phyloP scores from a whole-genome alignment of 192 early-diverging fungal genomes.

The Obelidium mucronatum region DNA sequence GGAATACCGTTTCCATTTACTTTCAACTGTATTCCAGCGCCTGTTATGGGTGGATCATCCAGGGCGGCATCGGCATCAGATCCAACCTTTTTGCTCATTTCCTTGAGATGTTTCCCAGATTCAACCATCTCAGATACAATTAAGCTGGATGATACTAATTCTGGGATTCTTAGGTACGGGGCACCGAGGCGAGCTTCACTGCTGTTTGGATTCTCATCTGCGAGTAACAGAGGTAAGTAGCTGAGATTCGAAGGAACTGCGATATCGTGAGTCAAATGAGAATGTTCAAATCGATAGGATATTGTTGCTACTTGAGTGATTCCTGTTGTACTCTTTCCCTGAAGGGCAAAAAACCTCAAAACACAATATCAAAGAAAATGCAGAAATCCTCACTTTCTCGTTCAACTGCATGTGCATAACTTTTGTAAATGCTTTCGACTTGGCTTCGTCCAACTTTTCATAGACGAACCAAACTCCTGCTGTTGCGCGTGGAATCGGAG shows the following conservation, averaged over 20 bases:
- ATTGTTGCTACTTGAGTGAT: neutral
- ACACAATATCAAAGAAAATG: neutral
- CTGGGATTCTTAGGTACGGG: constrained; percentile 41
- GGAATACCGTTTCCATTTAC: constrained; percentile 39
- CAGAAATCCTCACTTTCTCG: neutral
- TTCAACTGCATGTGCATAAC: neutral
- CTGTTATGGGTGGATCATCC: neutral
- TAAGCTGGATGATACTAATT: constrained; percentile 39
- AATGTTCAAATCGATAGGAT: constrained; percentile 47
- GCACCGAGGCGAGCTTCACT: constrained; percentile 8
- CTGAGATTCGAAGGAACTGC: neutral
- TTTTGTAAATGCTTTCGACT: neutral
- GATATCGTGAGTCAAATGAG: constrained; percentile 36
- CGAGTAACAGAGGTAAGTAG: constrained; percentile 13
- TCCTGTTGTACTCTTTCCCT: neutral
- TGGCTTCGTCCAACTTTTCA: neutral
- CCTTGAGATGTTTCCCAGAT: neutral
- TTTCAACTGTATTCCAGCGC: neutral
- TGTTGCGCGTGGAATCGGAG: constrained; percentile 47
- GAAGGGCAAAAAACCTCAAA: neutral
- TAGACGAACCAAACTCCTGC: constrained; percentile 50
- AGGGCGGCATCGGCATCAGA: neutral
- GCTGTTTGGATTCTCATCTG: neutral
- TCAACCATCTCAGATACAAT: constrained; percentile 33
- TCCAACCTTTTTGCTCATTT: neutral